Conservation (phyloP, 2,329 filamentous ascomycete genomes). For the Beauveria australis region DNA sequence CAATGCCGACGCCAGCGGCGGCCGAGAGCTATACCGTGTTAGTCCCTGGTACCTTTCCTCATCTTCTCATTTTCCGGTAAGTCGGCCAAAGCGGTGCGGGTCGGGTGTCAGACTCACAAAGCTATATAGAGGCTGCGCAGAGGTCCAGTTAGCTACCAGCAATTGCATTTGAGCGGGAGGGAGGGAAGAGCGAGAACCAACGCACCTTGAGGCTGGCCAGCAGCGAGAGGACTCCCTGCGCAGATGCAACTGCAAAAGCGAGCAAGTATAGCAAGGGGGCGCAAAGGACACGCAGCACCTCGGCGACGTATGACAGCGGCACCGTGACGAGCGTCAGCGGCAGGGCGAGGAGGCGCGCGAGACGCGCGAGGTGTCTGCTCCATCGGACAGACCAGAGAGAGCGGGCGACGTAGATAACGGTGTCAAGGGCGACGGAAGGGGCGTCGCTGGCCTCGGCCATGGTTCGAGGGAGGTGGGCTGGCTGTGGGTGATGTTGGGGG, state of each 20-base stretch:
- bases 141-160: background rate
- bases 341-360: conserved; percentile 19
- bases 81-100: background rate
- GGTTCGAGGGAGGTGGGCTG: background rate
- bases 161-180: background rate
- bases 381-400: conserved; percentile 19
- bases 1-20: conserved; percentile 58
- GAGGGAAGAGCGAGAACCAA: background rate
- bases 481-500: background rate
- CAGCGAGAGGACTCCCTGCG: conserved; percentile 19
- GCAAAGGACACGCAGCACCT: conserved; percentile 24
- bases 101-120: conserved; percentile 1
- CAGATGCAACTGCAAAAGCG: conserved; percentile 19
- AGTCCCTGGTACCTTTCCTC: background rate
- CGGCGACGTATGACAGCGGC: conserved; percentile 22
- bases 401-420: conserved; percentile 15
- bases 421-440: conserved; percentile 19
- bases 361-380: conserved; percentile 17
- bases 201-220: conserved; percentile 29
- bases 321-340: conserved; percentile 24
- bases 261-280: conserved; percentile 29
- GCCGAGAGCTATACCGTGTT: conserved; percentile 42
- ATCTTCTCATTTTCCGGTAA: background rate
- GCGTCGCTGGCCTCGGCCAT: conserved; percentile 15
- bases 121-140: conserved; percentile 10